Evolutionary conservation across 2,329 filamentous ascomycete species (phyloP).

Genomic region (Pseudogymnoascus sp.): DNA sequence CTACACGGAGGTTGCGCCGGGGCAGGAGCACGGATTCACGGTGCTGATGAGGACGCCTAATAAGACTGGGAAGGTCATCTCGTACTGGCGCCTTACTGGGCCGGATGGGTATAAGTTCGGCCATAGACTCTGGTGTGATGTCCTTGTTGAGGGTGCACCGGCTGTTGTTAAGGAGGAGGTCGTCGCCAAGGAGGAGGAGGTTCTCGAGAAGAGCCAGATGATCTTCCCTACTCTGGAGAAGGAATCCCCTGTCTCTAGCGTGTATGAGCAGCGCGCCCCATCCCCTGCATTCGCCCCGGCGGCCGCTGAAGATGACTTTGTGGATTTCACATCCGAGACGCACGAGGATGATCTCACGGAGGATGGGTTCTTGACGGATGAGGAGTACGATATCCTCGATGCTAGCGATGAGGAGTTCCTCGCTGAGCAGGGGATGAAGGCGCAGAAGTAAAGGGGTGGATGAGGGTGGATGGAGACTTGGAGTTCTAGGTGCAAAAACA

Average conservation of each 20-base stretch:
- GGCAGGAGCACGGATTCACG: constrained; percentile 72
- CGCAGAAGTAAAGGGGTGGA: not conserved
- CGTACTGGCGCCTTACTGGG: constrained; percentile 92
- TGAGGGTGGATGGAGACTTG: not conserved
- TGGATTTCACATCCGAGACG: constrained; percentile 46
- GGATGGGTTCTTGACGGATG: constrained; percentile 85
- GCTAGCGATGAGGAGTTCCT: constrained; percentile 83
- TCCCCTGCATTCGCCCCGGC: constrained; percentile 35
- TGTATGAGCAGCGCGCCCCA: constrained; percentile 53
- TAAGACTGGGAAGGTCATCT: constrained; percentile 74
- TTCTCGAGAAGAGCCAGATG: constrained; percentile 58
- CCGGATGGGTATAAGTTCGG: constrained; percentile 77
- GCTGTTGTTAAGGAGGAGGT: constrained; percentile 30
- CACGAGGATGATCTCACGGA: constrained; percentile 55
- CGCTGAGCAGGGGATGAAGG: constrained; percentile 41
- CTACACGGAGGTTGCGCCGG: constrained; percentile 61
- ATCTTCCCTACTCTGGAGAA: constrained; percentile 96
- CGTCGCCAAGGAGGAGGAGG: constrained; percentile 26
- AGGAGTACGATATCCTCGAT: constrained; percentile 96
- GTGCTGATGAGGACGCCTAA: constrained; percentile 76
- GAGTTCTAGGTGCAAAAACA: constrained; percentile 11
- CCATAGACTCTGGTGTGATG: constrained; percentile 91
- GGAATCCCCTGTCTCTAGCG: constrained; percentile 77
- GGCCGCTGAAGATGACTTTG: constrained; percentile 42
- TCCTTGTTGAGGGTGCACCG: constrained; percentile 54